These are phyloP conservation scores for Amphicarpaea edgeworthii DNA, from an alignment of 306 rosid species.

Conservation along the genomic window DNA sequence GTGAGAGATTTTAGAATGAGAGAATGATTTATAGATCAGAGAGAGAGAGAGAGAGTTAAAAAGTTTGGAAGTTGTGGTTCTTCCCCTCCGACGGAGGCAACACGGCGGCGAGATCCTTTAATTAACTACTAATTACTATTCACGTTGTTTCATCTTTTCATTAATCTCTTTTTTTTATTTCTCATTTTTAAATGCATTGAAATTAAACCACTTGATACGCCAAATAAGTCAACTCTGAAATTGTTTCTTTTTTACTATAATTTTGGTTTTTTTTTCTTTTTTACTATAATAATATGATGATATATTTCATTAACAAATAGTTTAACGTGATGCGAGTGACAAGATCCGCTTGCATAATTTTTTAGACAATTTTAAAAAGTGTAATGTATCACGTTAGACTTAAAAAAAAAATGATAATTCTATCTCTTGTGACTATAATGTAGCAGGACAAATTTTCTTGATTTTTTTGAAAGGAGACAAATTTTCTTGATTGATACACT, in stretches of 20 bases:
- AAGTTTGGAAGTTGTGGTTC: conserved; percentile 3
- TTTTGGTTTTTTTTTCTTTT: too few relatives aligned
- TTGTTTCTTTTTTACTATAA: too few relatives aligned
- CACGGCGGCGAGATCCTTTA: conserved; percentile 44
- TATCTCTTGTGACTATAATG: too few relatives aligned
- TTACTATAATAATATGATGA: too few relatives aligned
- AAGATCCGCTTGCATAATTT: too few relatives aligned
- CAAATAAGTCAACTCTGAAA: conserved; percentile 1
- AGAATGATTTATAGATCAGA: conserved; percentile 38
- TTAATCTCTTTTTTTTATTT: background rate
- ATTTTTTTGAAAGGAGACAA: background rate
- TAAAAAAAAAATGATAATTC: too few relatives aligned
- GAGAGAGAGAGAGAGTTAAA: conserved; percentile 6
- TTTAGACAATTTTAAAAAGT: too few relatives aligned
- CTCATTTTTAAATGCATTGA: background rate
- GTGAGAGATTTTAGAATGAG: conserved; percentile 29
- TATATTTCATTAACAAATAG: too few relatives aligned
- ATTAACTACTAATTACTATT: background rate
- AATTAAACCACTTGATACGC: background rate
- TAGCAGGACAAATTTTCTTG: too few relatives aligned
- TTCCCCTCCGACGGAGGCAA: conserved; percentile 35
- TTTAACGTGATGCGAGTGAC: too few relatives aligned
- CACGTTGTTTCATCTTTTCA: background rate
- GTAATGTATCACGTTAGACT: too few relatives aligned
- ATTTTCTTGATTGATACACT: background rate